Conservation (phyloP, 2,329 filamentous ascomycete species). For the Pseudogymnoascus sp. region DNA sequence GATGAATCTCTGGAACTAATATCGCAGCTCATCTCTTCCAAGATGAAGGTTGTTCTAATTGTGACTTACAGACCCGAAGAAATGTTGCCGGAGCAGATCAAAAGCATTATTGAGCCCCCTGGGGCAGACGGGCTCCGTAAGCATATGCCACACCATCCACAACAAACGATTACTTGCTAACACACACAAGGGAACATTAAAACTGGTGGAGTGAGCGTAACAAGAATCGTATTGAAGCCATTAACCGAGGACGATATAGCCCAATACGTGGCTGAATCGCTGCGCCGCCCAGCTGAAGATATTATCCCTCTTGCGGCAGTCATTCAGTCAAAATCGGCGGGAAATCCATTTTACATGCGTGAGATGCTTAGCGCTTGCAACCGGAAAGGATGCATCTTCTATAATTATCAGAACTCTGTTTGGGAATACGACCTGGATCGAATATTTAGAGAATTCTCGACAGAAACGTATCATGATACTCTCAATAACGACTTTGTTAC, state of each 20-base stretch:
- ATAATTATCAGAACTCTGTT: slow-evolving; percentile 73
- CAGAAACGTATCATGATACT: slow-evolving; percentile 70
- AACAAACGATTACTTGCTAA: slow-evolving; percentile 21
- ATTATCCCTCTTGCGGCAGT: slow-evolving; percentile 74
- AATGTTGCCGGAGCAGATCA: slow-evolving; percentile 49
- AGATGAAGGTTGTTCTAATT: slow-evolving; percentile 75
- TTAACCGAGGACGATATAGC: slow-evolving; percentile 74
- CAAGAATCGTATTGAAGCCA: slow-evolving; percentile 64
- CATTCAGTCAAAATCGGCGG: slow-evolving; percentile 80
- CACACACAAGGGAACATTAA: slow-evolving; percentile 26
- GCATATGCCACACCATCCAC: slow-evolving; percentile 13
- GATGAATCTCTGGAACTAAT: slow-evolving; percentile 81
- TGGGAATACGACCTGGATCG: slow-evolving; percentile 85
- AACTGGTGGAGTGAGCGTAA: slow-evolving; percentile 51
- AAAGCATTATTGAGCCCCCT: slow-evolving; percentile 47
- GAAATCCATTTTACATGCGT: slow-evolving; percentile 85
- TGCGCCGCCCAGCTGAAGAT: slow-evolving; percentile 67
- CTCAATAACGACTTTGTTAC: slow-evolving; percentile 79
- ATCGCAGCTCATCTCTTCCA: slow-evolving; percentile 68
- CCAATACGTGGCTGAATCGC: slow-evolving; percentile 73
- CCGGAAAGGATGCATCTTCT: slow-evolving; percentile 82
- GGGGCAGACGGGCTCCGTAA: slow-evolving; percentile 46
- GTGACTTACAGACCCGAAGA: slow-evolving; percentile 69
- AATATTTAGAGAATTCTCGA: slow-evolving; percentile 78
- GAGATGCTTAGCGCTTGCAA: slow-evolving; percentile 87